phyloP scores from a whole-genome alignment of 1,139 yeast species.

The Blastobotrys ciferrii region DNA sequence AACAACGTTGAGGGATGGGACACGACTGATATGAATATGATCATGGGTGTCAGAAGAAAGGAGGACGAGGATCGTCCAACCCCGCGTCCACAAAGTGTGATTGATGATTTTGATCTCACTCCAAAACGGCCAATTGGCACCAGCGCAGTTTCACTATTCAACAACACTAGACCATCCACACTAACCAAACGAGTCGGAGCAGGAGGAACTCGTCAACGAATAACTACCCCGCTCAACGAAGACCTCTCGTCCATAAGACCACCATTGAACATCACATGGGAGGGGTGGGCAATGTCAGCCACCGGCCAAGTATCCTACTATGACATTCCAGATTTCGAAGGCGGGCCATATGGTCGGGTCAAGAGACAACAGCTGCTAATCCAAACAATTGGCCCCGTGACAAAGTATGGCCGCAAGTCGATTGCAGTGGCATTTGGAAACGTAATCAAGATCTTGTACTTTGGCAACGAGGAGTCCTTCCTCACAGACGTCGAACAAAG shows the following conservation, averaged over 20 bases:
- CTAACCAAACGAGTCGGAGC: not conserved
- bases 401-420: conserved; percentile 74
- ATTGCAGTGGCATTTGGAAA: conserved; percentile 74
- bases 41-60: conserved; percentile 59
- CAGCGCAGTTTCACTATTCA: not conserved
- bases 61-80: conserved; percentile 8
- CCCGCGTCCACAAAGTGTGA: not conserved
- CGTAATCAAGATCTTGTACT: conserved; percentile 63
- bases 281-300: conserved; percentile 73
- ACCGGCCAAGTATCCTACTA: conserved; percentile 61
- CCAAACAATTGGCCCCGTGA: conserved; percentile 52
- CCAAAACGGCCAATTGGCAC: not conserved
- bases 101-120: conserved; percentile 1
- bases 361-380: conserved; percentile 39
- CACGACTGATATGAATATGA: conserved; percentile 69
- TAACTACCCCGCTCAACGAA: too few relatives aligned
- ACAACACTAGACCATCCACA: not conserved
- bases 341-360: conserved; percentile 9
- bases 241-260: conserved; percentile 12
- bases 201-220: not conserved
- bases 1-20: conserved; percentile 73
- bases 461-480: conserved; percentile 55
- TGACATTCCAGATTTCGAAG: conserved; percentile 48
- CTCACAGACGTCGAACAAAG: conserved; percentile 18
- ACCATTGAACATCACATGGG: conserved; percentile 50